These are phyloP conservation scores for Sisymbrium irio DNA, from an alignment of 345 rosid genomes.

Conservation along the genomic window DNA sequence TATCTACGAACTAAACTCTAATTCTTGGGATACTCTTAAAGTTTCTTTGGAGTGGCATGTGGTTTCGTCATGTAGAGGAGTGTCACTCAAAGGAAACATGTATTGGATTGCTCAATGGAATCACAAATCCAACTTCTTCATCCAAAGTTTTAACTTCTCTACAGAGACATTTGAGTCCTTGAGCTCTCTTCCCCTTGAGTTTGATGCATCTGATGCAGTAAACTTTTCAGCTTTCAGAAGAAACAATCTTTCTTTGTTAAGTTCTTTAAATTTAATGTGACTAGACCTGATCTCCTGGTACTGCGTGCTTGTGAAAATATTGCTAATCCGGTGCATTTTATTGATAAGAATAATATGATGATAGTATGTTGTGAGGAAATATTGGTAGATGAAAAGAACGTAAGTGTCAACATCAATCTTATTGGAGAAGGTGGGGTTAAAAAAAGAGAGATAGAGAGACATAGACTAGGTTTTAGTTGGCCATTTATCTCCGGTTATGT, in stretches of 20 bases:
- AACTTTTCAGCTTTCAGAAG: constrained; percentile 8
- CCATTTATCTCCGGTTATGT: constrained; percentile 14
- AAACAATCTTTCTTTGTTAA: constrained; percentile 13
- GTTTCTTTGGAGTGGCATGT: constrained; percentile 19
- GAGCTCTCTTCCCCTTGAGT: constrained; percentile 11
- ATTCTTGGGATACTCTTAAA: constrained; percentile 4
- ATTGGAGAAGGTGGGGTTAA: constrained; percentile 4
- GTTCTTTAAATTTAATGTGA: constrained; percentile 13
- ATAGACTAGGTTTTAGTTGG: constrained; percentile 24
- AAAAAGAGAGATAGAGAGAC: constrained; percentile 13
- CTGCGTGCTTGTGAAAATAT: neutral
- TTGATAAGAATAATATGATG: constrained; percentile 4
- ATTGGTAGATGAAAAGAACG: neutral
- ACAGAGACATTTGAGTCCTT: constrained; percentile 10
- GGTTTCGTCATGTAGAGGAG: constrained; percentile 6
- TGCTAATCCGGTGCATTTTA: constrained; percentile 10
- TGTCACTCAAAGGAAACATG: constrained; percentile 25
- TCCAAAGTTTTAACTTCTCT: constrained; percentile 18
- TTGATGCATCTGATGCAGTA: neutral
- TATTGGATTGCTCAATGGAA: constrained; percentile 26
- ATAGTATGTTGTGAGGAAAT: constrained; percentile 20
- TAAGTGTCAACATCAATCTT: neutral
- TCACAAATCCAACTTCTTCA: neutral
- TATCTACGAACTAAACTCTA: neutral
- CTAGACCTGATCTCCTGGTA: neutral